Evolutionary conservation across 768 basidiomycete species (phyloP).

Genomic region (Leccinum incarnatum): DNA sequence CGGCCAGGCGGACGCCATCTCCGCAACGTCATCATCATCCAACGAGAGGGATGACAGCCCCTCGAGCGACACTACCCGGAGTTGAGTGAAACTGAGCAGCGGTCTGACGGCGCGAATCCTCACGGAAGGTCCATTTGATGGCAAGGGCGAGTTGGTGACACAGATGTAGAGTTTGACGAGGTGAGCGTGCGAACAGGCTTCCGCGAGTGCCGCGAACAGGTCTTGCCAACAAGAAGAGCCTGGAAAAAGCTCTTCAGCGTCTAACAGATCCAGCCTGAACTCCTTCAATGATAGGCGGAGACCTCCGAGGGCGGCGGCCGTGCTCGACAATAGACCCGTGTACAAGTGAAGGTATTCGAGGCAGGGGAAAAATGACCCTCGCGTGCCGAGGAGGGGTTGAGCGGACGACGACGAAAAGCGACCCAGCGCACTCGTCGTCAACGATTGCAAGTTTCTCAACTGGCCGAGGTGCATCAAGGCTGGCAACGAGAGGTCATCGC

Average conservation of each 20-base stretch:
- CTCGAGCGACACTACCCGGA: constrained; percentile 16
- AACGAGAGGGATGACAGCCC: constrained; percentile 15
- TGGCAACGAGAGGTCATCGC: constrained; percentile 19
- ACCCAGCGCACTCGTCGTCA: constrained; percentile 14
- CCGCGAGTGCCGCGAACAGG: constrained; percentile 10
- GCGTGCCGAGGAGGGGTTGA: not conserved
- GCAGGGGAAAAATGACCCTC: constrained; percentile 2
- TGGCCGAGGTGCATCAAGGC: constrained; percentile 20
- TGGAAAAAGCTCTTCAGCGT: constrained; percentile 13
- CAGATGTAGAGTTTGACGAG: constrained; percentile 13
- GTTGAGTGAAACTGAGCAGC: constrained; percentile 11
- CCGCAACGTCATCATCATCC: constrained; percentile 14
- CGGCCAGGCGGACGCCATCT: constrained; percentile 22
- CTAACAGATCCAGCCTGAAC: constrained; percentile 23
- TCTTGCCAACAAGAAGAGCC: constrained; percentile 6
- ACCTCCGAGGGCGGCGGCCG: constrained; percentile 3
- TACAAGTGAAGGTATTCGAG: constrained; percentile 23
- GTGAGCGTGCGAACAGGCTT: constrained; percentile 11
- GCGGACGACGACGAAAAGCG: constrained; percentile 10
- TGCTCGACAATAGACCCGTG: constrained; percentile 11
- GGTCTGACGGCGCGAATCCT: constrained; percentile 15
- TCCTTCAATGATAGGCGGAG: constrained; percentile 15
- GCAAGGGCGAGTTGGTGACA: constrained; percentile 14
- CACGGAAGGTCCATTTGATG: not conserved
- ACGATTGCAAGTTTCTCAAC: constrained; percentile 12